A percentile compares a stretch with the other conserved stretches of the same genome.
These are phyloP conservation scores for Pythium plurisporium DNA, from an alignment of 352 stramenopile genomes.

Conservation along the genomic window DNA sequence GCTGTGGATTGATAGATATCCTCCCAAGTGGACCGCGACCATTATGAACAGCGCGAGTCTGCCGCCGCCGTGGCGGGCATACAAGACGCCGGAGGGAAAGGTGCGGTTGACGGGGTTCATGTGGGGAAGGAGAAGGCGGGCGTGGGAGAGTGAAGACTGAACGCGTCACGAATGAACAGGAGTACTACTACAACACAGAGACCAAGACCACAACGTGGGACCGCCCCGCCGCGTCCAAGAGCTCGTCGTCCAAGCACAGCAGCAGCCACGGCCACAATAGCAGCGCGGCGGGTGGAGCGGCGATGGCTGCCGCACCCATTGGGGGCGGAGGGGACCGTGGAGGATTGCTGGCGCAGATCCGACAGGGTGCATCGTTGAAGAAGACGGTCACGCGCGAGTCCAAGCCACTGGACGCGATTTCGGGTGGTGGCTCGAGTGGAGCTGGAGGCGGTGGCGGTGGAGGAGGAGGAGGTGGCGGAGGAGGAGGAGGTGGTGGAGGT, in stretches of 20 bases:
- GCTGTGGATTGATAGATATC: not conserved
- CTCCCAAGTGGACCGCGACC: not conserved
- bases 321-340: conserved; percentile 34
- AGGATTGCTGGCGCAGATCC: conserved; percentile 65
- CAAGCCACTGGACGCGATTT: conserved; percentile 42
- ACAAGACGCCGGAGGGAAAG: conserved; percentile 86
- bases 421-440: not conserved
- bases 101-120: conserved; percentile 29
- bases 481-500: conserved; percentile 25
- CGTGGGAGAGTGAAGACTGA: not conserved
- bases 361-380: conserved; percentile 64
- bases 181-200: conserved; percentile 90
- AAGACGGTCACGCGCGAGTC: conserved; percentile 77
- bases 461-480: conserved; percentile 14
- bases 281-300: not conserved
- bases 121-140: not conserved
- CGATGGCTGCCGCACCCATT: conserved; percentile 4
- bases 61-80: conserved; percentile 71
- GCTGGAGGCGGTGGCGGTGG: conserved; percentile 10
- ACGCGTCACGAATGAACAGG: conserved; percentile 38
- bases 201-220: conserved; percentile 89
- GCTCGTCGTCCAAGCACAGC: conserved; percentile 14
- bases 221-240: conserved; percentile 25
- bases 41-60: conserved; percentile 24
- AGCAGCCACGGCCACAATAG: conserved; percentile 20